These are phyloP conservation scores for Ophiostoma ips DNA, from an alignment of 2,329 filamentous ascomycete genomes.

Conservation along the genomic window DNA sequence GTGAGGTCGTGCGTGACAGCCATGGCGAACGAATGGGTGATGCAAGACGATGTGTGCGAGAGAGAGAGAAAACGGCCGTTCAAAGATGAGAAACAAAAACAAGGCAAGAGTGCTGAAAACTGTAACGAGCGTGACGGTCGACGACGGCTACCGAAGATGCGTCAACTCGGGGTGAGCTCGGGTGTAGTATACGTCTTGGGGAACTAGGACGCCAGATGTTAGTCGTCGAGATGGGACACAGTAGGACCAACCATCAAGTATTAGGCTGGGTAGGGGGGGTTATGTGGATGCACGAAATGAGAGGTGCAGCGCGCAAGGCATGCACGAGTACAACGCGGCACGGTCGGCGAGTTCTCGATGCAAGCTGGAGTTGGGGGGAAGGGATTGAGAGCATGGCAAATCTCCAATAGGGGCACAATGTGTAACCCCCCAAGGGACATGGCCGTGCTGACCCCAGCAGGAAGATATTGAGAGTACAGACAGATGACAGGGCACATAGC, in stretches of 20 bases:
- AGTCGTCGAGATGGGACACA: background rate
- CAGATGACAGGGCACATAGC: background rate
- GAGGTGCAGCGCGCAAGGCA: background rate
- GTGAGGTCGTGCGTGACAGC: constrained; percentile 62
- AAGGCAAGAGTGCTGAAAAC: background rate
- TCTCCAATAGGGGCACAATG: background rate
- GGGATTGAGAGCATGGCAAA: background rate
- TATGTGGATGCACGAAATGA: background rate
- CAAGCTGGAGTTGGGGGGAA: background rate
- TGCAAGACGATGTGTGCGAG: background rate
- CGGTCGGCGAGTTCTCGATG: too few relatives aligned
- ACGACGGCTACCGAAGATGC: background rate
- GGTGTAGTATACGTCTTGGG: background rate
- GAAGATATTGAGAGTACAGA: background rate
- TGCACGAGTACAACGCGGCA: too few relatives aligned
- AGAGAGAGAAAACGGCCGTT: background rate
- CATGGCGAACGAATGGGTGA: constrained; percentile 37
- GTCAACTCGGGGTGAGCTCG: constrained; percentile 1
- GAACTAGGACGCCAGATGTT: too few relatives aligned
- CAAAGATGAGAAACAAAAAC: background rate
- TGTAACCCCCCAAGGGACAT: background rate
- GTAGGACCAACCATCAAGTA: background rate
- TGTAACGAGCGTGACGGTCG: constrained; percentile 1
- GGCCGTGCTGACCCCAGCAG: background rate
- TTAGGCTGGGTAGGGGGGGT: background rate